Evolutionary conservation across 805 yeast genomes (phyloP).

Genomic region (Yamadazyma laniorum): DNA sequence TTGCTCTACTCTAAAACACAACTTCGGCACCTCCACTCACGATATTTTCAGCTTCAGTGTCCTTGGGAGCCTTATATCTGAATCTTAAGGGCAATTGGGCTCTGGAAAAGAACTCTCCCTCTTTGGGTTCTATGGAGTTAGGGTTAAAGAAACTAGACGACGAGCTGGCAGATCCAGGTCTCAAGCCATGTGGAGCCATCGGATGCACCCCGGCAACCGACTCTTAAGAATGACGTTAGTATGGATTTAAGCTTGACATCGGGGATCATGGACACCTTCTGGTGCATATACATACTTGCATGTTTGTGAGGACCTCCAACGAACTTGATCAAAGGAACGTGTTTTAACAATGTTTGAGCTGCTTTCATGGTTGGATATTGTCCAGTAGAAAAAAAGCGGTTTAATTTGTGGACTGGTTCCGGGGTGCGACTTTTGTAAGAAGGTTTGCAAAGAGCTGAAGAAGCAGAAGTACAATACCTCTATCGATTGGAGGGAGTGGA

Average conservation of each 20-base stretch:
- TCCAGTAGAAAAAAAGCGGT: background rate
- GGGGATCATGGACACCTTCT: too few species aligned
- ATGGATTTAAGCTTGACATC: too few species aligned
- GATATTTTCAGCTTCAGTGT: slow-evolving; percentile 70
- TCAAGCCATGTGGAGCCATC: slow-evolving; percentile 42
- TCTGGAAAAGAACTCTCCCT: slow-evolving; percentile 51
- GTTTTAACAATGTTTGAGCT: slow-evolving; percentile 33
- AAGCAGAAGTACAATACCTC: too few species aligned
- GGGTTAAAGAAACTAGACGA: slow-evolving; percentile 18
- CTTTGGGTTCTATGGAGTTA: slow-evolving; percentile 41
- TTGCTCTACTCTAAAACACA: slow-evolving; percentile 33
- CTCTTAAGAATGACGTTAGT: slow-evolving; percentile 10
- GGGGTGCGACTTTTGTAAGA: slow-evolving; percentile 3
- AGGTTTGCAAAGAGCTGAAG: too few species aligned
- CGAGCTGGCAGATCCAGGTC: slow-evolving; percentile 29
- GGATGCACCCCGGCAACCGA: slow-evolving; percentile 30
- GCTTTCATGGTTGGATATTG: slow-evolving; percentile 30
- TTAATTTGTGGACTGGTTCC: background rate
- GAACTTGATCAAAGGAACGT: slow-evolving; percentile 78
- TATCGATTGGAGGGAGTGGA: too few species aligned
- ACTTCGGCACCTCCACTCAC: slow-evolving; percentile 80
- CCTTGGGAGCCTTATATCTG: slow-evolving; percentile 62
- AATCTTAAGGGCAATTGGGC: slow-evolving; percentile 71
- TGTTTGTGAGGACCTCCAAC: slow-evolving; percentile 74
- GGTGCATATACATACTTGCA: slow-evolving; percentile 40